Evolutionary conservation across 345 rosid species (phyloP), one percentile per base, ranked within the genome.

Genomic region (Populus alba): DNA sequence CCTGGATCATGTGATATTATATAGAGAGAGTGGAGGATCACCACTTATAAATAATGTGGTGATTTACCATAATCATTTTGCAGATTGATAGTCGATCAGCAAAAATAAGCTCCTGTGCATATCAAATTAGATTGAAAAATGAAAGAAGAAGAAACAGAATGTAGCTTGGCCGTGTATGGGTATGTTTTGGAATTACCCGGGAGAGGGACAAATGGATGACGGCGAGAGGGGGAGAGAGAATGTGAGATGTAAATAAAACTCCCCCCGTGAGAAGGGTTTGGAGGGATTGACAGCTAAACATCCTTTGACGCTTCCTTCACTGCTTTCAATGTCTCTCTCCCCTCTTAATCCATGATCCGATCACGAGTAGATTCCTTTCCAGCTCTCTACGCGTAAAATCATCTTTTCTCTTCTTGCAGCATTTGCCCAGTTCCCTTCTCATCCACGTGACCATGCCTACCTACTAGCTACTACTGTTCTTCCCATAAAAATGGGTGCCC

Each of bases 271-370:
- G 86, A 57, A 67, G 83, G 39, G 61, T 81, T 83, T 80, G 87
- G 87, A 84, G 86, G 87, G 81, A 87, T 82, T 87, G 82, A 84
- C 87, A 86, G 84, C 87, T 84, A 86, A 81, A 79, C 84, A 69
- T 73, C 31, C 68, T 78, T 80, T 82, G 84, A 86, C 84, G 79
- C 84, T 82, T 80, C 78, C 73, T 81, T 81, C 83, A 77, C 84
- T 76, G 74, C 82, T 75, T 77, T 83, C 82, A 80, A 84, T 84
- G 80, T 33, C 39, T 17, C 41, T 53, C 57, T 51, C 75, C 75
- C 51, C 33, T 18, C 45, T 43, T 37, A 39, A 31, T 77, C 74
- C 77, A 77, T 72, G 31, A 66, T 72, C 62, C 75, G 70, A 70
- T 86, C 89, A 86, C 89, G 85, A 83, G 85, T 82, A 75, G 83